Evolutionary conservation across 768 basidiomycete species (phyloP).

Genomic region (Rubroboletus satanas): DNA sequence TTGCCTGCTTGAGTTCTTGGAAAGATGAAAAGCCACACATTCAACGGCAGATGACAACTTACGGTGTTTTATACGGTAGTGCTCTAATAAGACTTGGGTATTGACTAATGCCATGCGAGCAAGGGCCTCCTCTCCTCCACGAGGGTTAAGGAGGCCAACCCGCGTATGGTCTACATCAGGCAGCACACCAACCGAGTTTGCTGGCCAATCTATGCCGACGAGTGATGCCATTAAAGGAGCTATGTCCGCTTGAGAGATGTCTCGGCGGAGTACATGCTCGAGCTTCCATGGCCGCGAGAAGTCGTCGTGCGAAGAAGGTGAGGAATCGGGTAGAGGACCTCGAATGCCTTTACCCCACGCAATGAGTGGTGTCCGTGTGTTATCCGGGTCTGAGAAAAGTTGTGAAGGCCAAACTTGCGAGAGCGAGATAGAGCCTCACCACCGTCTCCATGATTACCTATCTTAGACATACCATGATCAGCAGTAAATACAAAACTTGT

Average conservation of each 20-base stretch:
- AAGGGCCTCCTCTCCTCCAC: constrained; percentile 43
- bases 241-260: constrained; percentile 83
- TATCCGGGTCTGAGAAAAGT: constrained; percentile 69
- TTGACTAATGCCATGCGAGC: constrained; percentile 61
- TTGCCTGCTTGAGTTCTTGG: constrained; percentile 57
- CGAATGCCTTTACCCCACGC: constrained; percentile 81
- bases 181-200: constrained; percentile 77
- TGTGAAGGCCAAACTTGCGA: constrained; percentile 3
- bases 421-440: constrained; percentile 40
- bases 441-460: constrained; percentile 89
- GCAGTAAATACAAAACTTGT: constrained; percentile 81
- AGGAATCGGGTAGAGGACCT: constrained; percentile 55
- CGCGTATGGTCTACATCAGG: constrained; percentile 65
- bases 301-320: constrained; percentile 60
- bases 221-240: constrained; percentile 74
- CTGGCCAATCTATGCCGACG: constrained; percentile 70
- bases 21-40: constrained; percentile 1
- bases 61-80: constrained; percentile 78
- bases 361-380: constrained; percentile 79
- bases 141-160: constrained; percentile 55
- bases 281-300: constrained; percentile 67
- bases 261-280: constrained; percentile 55
- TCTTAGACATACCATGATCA: constrained; percentile 86
- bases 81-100: constrained; percentile 67
- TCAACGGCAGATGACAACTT: constrained; percentile 11